A percentile compares a stretch with the other conserved stretches of the same genome.
Evolutionary conservation across 2,329 filamentous ascomycete species (phyloP).

Genomic region (Piedraia hortae): DNA sequence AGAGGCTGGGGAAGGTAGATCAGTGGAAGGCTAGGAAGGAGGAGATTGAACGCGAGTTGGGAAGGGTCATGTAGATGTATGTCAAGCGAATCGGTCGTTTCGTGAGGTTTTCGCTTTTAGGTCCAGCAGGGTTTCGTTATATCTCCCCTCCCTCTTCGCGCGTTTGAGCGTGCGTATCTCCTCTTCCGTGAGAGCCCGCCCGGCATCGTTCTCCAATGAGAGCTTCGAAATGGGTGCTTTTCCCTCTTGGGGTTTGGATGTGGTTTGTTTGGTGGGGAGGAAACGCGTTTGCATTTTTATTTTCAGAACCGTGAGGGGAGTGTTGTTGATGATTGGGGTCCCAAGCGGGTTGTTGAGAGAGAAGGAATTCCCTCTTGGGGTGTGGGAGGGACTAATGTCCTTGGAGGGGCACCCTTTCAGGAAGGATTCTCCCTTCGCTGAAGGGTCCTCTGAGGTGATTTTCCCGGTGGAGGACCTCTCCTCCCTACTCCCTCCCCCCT

Average conservation of each 20-base stretch:
- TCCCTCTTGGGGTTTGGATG: slow-evolving; percentile 57
- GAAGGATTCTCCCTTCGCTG: too few relatives aligned
- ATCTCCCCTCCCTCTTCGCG: slow-evolving; percentile 63
- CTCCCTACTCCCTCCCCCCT: too few relatives aligned
- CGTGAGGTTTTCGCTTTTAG: slow-evolving; percentile 78
- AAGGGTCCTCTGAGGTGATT: too few relatives aligned
- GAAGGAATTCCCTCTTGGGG: too few relatives aligned
- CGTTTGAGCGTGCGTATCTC: slow-evolving; percentile 64
- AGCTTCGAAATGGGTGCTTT: slow-evolving; percentile 61
- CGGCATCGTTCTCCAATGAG: slow-evolving; percentile 22
- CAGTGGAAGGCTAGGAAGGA: slow-evolving; percentile 51
- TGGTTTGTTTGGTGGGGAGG: slow-evolving; percentile 59
- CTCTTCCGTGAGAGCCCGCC: slow-evolving; percentile 28
- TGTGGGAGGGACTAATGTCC: too few relatives aligned
- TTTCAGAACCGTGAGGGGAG: too few relatives aligned
- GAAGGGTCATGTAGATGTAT: slow-evolving; percentile 19
- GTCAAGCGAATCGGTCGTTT: slow-evolving; percentile 46
- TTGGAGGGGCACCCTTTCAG: too few relatives aligned
- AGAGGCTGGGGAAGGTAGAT: slow-evolving; percentile 54
- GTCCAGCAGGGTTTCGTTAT: slow-evolving; percentile 63
- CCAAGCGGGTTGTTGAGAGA: too few relatives aligned
- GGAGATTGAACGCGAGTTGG: slow-evolving; percentile 64
- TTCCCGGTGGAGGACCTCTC: too few relatives aligned
- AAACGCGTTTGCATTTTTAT: slow-evolving; percentile 89
- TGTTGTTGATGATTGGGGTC: too few relatives aligned